Evolutionary conservation across 2,329 filamentous ascomycete genomes (phyloP), one percentile per base, ranked within the genome.

Genomic region (Thielaviopsis cerberus): DNA sequence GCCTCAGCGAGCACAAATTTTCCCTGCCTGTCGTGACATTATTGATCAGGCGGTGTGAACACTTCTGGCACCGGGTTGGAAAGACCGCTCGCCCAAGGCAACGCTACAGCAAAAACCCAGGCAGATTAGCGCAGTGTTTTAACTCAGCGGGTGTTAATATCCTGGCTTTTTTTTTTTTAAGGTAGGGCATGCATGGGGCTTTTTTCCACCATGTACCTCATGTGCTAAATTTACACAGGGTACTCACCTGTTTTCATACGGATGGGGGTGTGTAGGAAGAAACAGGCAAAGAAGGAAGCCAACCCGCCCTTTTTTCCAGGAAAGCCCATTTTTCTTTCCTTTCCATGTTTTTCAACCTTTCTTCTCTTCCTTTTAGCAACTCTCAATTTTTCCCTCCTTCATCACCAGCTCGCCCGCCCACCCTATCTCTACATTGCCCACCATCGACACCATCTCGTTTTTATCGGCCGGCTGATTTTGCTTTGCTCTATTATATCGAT

Each of bases 291-390:
- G 15, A 51, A 41, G 55, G 51, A 17, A 41, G 34, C 48, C 51
- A 53, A 41, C 51, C 55, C 52, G 56, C 56, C 56, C 50, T 57
- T 51, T 57, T 51, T 37, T 24, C n/a, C 27, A 30, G 27, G 17
- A 17, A 30, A 41, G 22, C 53, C 53, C 56, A 41, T 41, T 61
- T 56, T 56, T 58, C 57, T 53, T 51, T 52, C 52, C 45, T 41
- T 24, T 23, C 45, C 23, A 22, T 15, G 27, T 50, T 62, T 60
- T 58, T 34, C 45, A 58, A 48, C 61, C 57, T 58, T 61, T 62
- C 65, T 62, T 65, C 62, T 48, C 61, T 30, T 53, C 45, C 24
- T 41, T 54, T 25, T 23, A 11, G 3, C 41, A 22, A 23, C 56
- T 57, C 37, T 52, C 23, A 24, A 55, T n/a, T 58, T 55, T 60